Conservation (phyloP, 176 grass and related monocot genomes). For the Rhynchospora tenuis region DNA sequence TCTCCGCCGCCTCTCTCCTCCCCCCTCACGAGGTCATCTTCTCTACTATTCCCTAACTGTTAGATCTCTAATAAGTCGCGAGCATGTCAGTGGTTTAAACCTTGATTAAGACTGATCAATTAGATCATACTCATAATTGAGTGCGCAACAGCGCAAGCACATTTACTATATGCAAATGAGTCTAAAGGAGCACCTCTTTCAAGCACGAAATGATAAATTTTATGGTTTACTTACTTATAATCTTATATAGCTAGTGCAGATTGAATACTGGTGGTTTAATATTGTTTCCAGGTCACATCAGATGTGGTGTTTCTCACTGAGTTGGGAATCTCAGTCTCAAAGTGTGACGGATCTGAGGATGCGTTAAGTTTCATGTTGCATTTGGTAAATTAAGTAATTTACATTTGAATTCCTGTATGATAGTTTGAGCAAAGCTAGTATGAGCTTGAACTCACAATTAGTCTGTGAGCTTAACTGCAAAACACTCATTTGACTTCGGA, state of each 20-base stretch:
- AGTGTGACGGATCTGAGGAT: constrained; percentile 36
- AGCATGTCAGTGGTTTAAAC: constrained; percentile 1
- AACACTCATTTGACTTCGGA: background rate
- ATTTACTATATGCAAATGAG: background rate
- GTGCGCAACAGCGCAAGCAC: background rate
- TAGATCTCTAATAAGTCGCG: background rate
- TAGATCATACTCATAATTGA: background rate
- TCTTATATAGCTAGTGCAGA: background rate
- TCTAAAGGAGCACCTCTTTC: background rate
- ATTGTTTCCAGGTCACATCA: constrained; percentile 51
- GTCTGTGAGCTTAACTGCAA: background rate
- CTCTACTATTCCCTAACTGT: background rate
- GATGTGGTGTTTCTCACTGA: constrained; percentile 85
- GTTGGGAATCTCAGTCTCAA: constrained; percentile 32
- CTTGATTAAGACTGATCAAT: background rate
- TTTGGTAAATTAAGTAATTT: constrained; percentile 50
- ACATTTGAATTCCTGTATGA: constrained; percentile 3
- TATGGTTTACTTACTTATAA: background rate
- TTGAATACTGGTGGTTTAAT: background rate
- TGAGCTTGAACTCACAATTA: background rate
- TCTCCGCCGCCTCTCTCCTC: constrained; percentile 46
- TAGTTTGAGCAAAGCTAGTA: background rate
- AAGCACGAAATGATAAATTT: background rate
- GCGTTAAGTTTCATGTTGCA: constrained; percentile 43
- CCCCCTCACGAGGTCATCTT: constrained; percentile 62